Evolutionary conservation across 768 basidiomycete genomes (phyloP).

Genomic region (Amanita fuliginea): DNA sequence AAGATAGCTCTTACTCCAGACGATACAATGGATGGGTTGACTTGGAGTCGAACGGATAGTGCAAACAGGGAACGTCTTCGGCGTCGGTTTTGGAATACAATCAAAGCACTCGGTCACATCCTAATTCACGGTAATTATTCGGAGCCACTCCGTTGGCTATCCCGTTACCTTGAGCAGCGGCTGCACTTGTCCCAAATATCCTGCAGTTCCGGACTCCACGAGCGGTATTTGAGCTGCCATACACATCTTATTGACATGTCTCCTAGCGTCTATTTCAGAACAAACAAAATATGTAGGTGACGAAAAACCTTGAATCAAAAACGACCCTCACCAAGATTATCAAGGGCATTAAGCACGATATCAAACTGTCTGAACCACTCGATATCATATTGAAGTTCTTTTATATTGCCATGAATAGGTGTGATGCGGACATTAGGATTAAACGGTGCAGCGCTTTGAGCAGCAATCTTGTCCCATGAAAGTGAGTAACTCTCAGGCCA

Average conservation of each 20-base stretch:
- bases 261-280: constrained; percentile 59
- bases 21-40: constrained; percentile 97
- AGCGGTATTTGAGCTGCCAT: constrained; percentile 85
- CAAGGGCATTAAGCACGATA: constrained; percentile 90
- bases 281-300: neutral
- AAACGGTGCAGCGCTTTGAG: constrained; percentile 71
- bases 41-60: constrained; percentile 96
- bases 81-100: constrained; percentile 86
- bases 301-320: neutral
- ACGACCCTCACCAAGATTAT: constrained; percentile 74
- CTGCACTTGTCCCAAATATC: constrained; percentile 95
- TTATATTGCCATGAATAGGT: constrained; percentile 93
- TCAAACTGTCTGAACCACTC: constrained; percentile 88
- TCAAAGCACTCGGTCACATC: constrained; percentile 92
- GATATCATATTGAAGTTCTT: constrained; percentile 82
- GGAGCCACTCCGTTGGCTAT: neutral
- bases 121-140: constrained; percentile 24
- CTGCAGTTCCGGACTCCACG: constrained; percentile 94
- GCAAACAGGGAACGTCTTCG: constrained; percentile 94
- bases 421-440: constrained; percentile 82
- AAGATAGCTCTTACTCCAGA: constrained; percentile 97
- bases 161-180: constrained; percentile 69
- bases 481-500: neutral
- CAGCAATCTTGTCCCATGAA: constrained; percentile 49
- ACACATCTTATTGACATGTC: constrained; percentile 97